Conservation (phyloP, 202 grass and related monocot genomes). For the Zizania palustris region DNA sequence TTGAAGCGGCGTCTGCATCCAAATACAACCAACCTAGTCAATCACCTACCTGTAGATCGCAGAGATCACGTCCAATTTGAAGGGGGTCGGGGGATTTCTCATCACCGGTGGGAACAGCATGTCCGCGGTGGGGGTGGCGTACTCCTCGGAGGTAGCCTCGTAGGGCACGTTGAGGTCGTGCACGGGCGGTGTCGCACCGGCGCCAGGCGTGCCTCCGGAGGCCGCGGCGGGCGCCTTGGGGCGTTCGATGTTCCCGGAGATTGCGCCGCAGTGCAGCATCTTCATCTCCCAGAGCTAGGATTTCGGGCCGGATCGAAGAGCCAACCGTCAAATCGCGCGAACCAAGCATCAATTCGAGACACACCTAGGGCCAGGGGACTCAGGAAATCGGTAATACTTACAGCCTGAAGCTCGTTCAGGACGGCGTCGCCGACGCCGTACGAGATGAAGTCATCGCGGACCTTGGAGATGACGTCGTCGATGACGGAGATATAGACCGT, state of each 20-base stretch:
- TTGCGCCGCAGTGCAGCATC: slow-evolving; percentile 88
- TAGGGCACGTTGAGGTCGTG: slow-evolving; percentile 97
- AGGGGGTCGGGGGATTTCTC: slow-evolving; percentile 30
- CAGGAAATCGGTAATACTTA: slow-evolving; percentile 37
- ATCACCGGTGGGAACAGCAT: slow-evolving; percentile 86
- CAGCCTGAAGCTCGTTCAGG: slow-evolving; percentile 90
- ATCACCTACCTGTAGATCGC: background rate
- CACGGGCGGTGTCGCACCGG: slow-evolving; percentile 52
- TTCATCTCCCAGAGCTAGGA: slow-evolving; percentile 96
- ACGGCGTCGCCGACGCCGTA: slow-evolving; percentile 76
- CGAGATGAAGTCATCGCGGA: slow-evolving; percentile 81
- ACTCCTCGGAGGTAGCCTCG: slow-evolving; percentile 87
- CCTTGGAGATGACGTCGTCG: slow-evolving; percentile 83
- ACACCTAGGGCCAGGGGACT: background rate
- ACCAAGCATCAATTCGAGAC: slow-evolving; percentile 23
- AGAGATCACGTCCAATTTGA: slow-evolving; percentile 34
- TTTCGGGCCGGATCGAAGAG: slow-evolving; percentile 42
- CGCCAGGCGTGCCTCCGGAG: slow-evolving; percentile 18
- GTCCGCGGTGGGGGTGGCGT: slow-evolving; percentile 89
- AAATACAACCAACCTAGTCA: slow-evolving; percentile 26
- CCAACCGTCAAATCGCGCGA: slow-evolving; percentile 37
- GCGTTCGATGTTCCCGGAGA: slow-evolving; percentile 63
- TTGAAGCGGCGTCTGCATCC: slow-evolving; percentile 67
- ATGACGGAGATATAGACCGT: slow-evolving; percentile 87
- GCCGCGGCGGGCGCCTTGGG: slow-evolving; percentile 28